These are phyloP conservation scores for Candolleomyces aberdarensis DNA, from an alignment of 768 basidiomycete species.

Conservation along the genomic window DNA sequence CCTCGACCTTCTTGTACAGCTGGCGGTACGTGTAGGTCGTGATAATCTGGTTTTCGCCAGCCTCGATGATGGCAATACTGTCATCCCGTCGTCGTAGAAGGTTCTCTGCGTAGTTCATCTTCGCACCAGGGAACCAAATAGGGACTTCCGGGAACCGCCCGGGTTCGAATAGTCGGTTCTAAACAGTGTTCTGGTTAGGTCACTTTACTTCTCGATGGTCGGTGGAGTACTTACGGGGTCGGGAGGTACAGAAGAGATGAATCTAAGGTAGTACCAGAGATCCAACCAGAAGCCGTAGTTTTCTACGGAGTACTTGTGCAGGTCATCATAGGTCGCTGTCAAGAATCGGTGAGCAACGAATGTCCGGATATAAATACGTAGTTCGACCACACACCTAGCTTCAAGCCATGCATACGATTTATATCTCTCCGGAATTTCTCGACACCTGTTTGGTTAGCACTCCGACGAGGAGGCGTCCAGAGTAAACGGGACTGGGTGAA, in stretches of 20 bases:
- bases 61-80: conserved; percentile 55
- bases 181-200: background rate
- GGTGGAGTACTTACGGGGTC: conserved; percentile 27
- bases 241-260: conserved; percentile 59
- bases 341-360: background rate
- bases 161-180: conserved; percentile 39
- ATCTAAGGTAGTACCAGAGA: conserved; percentile 60
- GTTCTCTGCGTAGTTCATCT: conserved; percentile 75
- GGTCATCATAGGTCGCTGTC: conserved; percentile 60
- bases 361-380: background rate
- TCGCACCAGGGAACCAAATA: conserved; percentile 63
- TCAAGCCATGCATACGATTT: conserved; percentile 59
- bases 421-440: conserved; percentile 56
- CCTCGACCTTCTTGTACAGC: conserved; percentile 50
- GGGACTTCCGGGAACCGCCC: conserved; percentile 58
- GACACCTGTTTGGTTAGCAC: conserved; percentile 35
- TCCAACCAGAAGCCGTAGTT: conserved; percentile 69
- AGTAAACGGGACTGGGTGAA: conserved; percentile 29
- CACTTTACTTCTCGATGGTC: background rate
- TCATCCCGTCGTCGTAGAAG: conserved; percentile 59
- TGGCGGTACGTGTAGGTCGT: conserved; percentile 52
- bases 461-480: conserved; percentile 47
- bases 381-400: conserved; percentile 41
- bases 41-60: conserved; percentile 50
- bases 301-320: conserved; percentile 67